Percentiles rank a stretch among this genome's conserved stretches.
Conservation (phyloP, 2,329 filamentous ascomycete species). For the Sporothrix globosa region DNA sequence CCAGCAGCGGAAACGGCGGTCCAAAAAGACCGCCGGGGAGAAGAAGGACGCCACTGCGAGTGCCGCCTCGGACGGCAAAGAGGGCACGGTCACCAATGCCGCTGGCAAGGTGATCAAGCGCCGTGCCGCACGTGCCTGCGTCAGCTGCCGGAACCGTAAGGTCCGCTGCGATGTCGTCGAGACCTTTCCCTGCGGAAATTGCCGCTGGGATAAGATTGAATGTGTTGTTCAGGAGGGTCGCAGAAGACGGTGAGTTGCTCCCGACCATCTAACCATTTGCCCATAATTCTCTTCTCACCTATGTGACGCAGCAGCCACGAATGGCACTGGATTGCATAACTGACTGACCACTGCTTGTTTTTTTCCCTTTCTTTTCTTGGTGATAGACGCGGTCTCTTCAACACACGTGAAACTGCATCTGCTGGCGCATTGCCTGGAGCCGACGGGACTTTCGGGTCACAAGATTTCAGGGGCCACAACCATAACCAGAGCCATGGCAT, state of each 20-base stretch:
- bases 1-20: slow-evolving; percentile 33
- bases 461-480: slow-evolving; percentile 25
- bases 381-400: slow-evolving; percentile 35
- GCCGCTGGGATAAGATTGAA: slow-evolving; percentile 76
- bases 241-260: slow-evolving; percentile 72
- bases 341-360: slow-evolving; percentile 20
- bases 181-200: slow-evolving; percentile 84
- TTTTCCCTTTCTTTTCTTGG: neutral
- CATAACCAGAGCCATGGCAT: slow-evolving; percentile 26
- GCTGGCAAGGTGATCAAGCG: slow-evolving; percentile 66
- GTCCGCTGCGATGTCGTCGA: slow-evolving; percentile 94
- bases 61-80: slow-evolving; percentile 31
- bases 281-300: neutral
- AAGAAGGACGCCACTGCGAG: slow-evolving; percentile 31
- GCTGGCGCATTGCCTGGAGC: slow-evolving; percentile 27
- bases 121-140: slow-evolving; percentile 87
- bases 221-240: slow-evolving; percentile 80
- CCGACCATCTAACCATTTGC: neutral
- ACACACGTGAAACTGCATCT: slow-evolving; percentile 33
- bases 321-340: neutral
- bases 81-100: slow-evolving; percentile 42
- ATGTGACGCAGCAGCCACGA: neutral
- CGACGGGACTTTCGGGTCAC: slow-evolving; percentile 27
- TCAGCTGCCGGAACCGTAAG: slow-evolving; percentile 84
- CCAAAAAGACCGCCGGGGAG: slow-evolving; percentile 34